phyloP scores from a whole-genome alignment of 2,329 filamentous ascomycete species.

The Beauveria sp. region DNA sequence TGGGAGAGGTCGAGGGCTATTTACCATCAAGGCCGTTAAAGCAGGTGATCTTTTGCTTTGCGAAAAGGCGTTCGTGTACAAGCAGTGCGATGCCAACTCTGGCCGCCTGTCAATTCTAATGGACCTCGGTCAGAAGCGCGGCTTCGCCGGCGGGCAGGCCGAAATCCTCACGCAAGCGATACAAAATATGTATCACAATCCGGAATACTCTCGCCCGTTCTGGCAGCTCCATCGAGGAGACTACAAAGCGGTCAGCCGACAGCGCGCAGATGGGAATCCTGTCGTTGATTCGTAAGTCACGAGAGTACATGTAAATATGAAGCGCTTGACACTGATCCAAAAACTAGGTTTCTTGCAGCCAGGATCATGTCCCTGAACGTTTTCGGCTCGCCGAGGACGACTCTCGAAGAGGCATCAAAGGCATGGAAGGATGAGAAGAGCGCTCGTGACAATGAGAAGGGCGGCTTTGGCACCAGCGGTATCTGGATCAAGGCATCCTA shows the following conservation, averaged over 20 bases:
- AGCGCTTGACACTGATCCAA: not conserved
- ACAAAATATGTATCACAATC: constrained; percentile 39
- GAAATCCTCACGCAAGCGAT: constrained; percentile 32
- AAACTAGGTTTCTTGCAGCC: not conserved
- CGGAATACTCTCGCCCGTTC: constrained; percentile 25
- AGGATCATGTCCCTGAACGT: not conserved
- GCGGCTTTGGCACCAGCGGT: constrained; percentile 25
- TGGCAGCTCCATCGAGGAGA: constrained; percentile 31
- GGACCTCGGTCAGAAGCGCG: constrained; percentile 25
- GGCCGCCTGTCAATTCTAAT: constrained; percentile 27
- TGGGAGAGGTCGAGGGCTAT: constrained; percentile 41
- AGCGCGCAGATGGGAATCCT: constrained; percentile 26
- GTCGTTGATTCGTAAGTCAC: constrained; percentile 38
- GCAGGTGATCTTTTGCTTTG: constrained; percentile 46
- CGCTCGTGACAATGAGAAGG: not conserved
- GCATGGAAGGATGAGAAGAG: not conserved
- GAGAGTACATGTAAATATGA: not conserved
- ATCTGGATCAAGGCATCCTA: constrained; percentile 41
- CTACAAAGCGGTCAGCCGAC: constrained; percentile 25
- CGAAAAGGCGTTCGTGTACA: constrained; percentile 46
- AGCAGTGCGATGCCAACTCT: not conserved
- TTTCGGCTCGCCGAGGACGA: not conserved
- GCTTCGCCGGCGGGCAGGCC: constrained; percentile 30
- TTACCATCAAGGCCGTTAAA: constrained; percentile 38
- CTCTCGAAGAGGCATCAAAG: not conserved